Evolutionary conservation across 352 stramenopile genomes (phyloP).

Genomic region (Phytophthora nicotianae): DNA sequence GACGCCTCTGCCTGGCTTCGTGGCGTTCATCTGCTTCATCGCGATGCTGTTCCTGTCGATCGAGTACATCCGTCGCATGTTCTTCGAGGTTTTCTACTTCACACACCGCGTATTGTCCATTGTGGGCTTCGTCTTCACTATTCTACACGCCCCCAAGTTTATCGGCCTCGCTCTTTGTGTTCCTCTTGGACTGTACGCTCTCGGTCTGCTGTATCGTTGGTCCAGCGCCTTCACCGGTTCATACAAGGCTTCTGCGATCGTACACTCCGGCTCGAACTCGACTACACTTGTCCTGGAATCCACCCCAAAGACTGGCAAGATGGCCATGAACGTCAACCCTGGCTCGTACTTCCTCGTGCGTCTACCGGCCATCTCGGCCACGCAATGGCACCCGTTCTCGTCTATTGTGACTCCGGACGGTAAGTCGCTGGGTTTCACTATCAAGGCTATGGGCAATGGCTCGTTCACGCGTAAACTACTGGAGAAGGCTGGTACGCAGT

Average conservation of each 20-base stretch:
- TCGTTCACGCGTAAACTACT: conserved; percentile 63
- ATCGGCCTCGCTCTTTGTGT: conserved; percentile 64
- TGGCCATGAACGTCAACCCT: conserved; percentile 59
- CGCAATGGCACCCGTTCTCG: conserved; percentile 86
- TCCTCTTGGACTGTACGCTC: conserved; percentile 65
- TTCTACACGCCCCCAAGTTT: conserved; percentile 65
- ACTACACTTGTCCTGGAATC: conserved; percentile 65
- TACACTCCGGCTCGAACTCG: conserved; percentile 43
- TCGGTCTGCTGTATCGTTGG: conserved; percentile 63
- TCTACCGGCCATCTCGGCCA: conserved; percentile 62
- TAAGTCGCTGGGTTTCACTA: conserved; percentile 81
- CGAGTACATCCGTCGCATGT: conserved; percentile 68
- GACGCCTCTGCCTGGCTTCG: conserved; percentile 62
- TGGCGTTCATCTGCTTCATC: conserved; percentile 67
- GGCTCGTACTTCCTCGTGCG: conserved; percentile 83
- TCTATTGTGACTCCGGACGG: conserved; percentile 72
- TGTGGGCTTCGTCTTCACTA: conserved; percentile 76
- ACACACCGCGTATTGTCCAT: conserved; percentile 74
- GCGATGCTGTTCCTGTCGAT: conserved; percentile 56
- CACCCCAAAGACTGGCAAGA: conserved; percentile 59
- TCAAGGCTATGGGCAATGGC: conserved; percentile 57
- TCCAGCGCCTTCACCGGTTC: conserved; percentile 47
- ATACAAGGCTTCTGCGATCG: conserved; percentile 51
- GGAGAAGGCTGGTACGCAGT: conserved; percentile 46
- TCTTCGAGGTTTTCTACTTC: conserved; percentile 84